A percentile compares a stretch with the other conserved stretches of the same genome.
Conservation (phyloP, 352 stramenopile genomes). For the Halophytophthora polymorphica region DNA sequence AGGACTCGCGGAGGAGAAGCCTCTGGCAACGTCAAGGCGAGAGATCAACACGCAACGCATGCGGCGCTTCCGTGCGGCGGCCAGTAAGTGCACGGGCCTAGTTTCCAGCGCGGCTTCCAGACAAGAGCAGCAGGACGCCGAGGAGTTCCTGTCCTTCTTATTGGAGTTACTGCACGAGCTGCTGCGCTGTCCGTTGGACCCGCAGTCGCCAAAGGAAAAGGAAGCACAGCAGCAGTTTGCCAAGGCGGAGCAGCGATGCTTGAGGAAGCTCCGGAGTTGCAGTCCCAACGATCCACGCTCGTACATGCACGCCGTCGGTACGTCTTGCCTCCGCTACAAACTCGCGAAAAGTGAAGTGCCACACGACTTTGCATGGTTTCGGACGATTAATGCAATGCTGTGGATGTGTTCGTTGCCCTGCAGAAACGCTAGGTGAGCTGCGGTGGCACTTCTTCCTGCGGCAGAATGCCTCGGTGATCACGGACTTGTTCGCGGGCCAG, state of each 20-base stretch:
- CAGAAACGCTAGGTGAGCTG: constrained; percentile 55
- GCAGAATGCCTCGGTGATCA: constrained; percentile 65
- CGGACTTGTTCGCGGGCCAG: constrained; percentile 65
- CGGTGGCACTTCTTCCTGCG: constrained; percentile 58
- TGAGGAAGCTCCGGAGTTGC: constrained; percentile 27
- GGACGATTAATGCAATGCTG: too few relatives aligned
- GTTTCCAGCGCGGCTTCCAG: constrained; percentile 24
- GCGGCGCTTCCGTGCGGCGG: constrained; percentile 23
- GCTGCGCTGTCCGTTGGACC: constrained; percentile 18
- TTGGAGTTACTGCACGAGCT: constrained; percentile 67
- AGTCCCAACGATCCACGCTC: constrained; percentile 42
- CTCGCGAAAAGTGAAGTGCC: too few relatives aligned
- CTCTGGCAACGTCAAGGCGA: constrained; percentile 7
- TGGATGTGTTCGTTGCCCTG: constrained; percentile 1
- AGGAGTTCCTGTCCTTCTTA: constrained; percentile 75
- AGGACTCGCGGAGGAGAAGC: constrained; percentile 4
- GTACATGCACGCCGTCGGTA: constrained; percentile 65
- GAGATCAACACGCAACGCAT: constrained; percentile 27
- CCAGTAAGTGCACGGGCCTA: constrained; percentile 51
- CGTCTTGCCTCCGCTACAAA: too few relatives aligned
- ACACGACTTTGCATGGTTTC: too few relatives aligned
- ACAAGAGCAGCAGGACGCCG: constrained; percentile 81
- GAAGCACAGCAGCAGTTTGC: constrained; percentile 25
- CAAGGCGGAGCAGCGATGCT: constrained; percentile 16
- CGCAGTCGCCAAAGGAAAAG: constrained; percentile 9